Evolutionary conservation across 2,329 filamentous ascomycete genomes (phyloP).

Genomic region (Microascus cirrosus): DNA sequence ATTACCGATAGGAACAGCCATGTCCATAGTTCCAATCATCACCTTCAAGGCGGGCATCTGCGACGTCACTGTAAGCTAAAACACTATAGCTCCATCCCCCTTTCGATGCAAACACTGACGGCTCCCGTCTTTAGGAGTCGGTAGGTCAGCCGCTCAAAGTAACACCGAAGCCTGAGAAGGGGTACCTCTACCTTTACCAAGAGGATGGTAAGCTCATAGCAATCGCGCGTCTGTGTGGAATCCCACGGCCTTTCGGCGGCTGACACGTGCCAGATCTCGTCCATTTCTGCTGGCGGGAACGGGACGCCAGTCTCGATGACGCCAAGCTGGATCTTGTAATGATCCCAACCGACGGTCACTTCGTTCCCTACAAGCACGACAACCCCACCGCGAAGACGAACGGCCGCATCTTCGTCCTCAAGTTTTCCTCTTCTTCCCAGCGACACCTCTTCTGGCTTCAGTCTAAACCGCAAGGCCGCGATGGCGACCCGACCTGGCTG

Average conservation of each 20-base stretch:
- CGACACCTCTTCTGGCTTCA: conserved; percentile 95
- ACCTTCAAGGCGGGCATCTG: conserved; percentile 95
- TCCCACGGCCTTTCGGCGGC: not conserved
- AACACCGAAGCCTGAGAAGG: conserved; percentile 59
- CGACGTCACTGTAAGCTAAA: conserved; percentile 63
- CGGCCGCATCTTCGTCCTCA: conserved; percentile 85
- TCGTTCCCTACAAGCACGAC: conserved; percentile 62
- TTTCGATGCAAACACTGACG: conserved; percentile 2
- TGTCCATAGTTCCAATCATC: conserved; percentile 79
- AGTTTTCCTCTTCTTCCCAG: conserved; percentile 86
- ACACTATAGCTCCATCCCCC: not conserved
- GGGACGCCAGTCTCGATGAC: conserved; percentile 55
- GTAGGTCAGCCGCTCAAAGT: conserved; percentile 54
- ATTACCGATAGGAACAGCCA: conserved; percentile 22
- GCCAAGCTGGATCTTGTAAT: conserved; percentile 86
- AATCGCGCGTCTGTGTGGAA: not conserved
- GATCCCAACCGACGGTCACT: conserved; percentile 81
- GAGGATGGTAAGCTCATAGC: conserved; percentile 59
- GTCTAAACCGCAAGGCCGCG: conserved; percentile 67
- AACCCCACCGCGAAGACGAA: conserved; percentile 57
- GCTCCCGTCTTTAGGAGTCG: conserved; percentile 3
- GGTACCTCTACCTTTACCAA: conserved; percentile 85
- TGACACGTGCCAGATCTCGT: conserved; percentile 53
- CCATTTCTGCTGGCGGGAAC: conserved; percentile 94
- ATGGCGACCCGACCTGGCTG: conserved; percentile 63